A percentile compares a stretch with the other conserved stretches of the same genome.
Conservation (phyloP, 192 early-diverging fungal genomes). For the Glomus cerebriforme region DNA sequence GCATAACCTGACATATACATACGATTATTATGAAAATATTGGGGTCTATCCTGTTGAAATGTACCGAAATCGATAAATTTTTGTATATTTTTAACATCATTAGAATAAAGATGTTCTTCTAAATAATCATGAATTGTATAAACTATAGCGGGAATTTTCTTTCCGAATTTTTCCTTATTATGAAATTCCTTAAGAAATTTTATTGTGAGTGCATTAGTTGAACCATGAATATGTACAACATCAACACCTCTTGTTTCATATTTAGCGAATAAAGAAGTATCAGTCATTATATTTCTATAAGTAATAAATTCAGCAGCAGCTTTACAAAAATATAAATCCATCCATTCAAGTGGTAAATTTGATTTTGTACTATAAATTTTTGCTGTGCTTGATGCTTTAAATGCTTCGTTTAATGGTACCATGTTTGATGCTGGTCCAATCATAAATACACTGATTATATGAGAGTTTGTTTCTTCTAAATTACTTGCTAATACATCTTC, state of each 20-base stretch:
- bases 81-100: constrained; percentile 47
- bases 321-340: constrained; percentile 59
- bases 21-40: constrained; percentile 49
- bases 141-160: constrained; percentile 48
- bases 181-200: constrained; percentile 46
- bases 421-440: constrained; percentile 49
- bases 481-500: background rate
- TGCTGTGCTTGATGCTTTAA: constrained; percentile 36
- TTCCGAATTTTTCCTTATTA: constrained; percentile 39
- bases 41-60: constrained; percentile 40
- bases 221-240: constrained; percentile 59
- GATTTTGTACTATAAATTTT: constrained; percentile 52
- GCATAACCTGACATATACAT: constrained; percentile 54
- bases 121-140: constrained; percentile 64
- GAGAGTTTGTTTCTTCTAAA: constrained; percentile 1
- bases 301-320: constrained; percentile 51
- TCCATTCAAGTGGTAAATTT: constrained; percentile 60
- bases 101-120: constrained; percentile 59
- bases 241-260: constrained; percentile 41
- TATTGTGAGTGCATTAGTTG: constrained; percentile 54
- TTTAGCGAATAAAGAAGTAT: constrained; percentile 52
- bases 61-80: constrained; percentile 49
- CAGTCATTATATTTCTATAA: constrained; percentile 43
- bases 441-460: constrained; percentile 45
- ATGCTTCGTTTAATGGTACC: constrained; percentile 50